Percentiles rank a stretch among this genome's conserved stretches.
These are phyloP conservation scores for Geranomyces michiganensis DNA, from an alignment of 192 early-diverging fungal species.

Conservation along the genomic window DNA sequence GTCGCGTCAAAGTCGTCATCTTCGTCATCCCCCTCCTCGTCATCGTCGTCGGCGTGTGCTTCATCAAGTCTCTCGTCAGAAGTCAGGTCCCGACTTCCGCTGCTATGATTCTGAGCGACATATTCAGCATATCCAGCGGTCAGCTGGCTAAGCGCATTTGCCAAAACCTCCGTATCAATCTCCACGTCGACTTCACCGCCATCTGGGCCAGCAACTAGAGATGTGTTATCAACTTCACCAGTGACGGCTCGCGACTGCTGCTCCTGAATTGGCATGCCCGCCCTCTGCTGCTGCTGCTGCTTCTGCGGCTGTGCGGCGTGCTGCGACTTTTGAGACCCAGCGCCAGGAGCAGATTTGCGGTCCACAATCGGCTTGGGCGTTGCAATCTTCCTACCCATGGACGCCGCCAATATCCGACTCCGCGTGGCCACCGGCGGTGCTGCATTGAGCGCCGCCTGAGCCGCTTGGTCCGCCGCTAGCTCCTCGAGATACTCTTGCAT, in stretches of 20 bases:
- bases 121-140: constrained; percentile 14
- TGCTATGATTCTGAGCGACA: background rate
- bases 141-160: constrained; percentile 26
- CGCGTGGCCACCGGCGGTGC: too few species aligned
- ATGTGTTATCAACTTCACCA: constrained; percentile 34
- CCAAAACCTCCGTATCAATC: constrained; percentile 23
- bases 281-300: too few species aligned
- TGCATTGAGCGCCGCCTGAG: too few species aligned
- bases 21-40: too few species aligned
- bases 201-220: background rate
- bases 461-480: too few species aligned
- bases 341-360: too few species aligned
- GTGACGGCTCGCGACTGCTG: too few species aligned
- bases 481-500: too few species aligned
- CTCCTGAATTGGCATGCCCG: too few species aligned
- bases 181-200: constrained; percentile 15
- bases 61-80: constrained; percentile 18
- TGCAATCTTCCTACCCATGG: too few species aligned
- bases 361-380: too few species aligned
- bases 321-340: background rate
- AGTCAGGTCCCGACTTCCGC: background rate
- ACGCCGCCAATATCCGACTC: too few species aligned
- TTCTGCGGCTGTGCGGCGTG: background rate
- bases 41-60: background rate
- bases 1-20: constrained; percentile 3